Evolutionary conservation across 805 yeast genomes (phyloP).

Genomic region (Saturnispora ahearnii): DNA sequence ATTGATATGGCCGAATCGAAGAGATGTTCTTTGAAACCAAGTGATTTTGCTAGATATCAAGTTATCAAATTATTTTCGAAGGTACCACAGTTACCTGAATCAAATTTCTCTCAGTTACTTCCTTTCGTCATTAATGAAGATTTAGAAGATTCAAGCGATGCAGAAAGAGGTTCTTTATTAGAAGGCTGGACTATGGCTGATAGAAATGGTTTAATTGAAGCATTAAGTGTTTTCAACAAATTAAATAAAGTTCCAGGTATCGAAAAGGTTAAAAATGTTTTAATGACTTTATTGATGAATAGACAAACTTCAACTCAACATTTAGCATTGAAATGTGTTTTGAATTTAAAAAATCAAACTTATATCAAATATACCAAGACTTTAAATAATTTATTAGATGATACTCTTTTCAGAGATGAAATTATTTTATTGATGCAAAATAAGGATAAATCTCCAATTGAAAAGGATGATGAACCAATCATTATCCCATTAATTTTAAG

Average conservation of each 20-base stretch:
- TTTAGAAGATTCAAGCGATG: conserved; percentile 27
- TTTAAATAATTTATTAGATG: conserved; percentile 68
- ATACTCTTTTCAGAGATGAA: conserved; percentile 79
- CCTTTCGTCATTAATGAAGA: conserved; percentile 44
- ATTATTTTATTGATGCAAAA: conserved; percentile 51
- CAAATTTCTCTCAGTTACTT: conserved; percentile 44
- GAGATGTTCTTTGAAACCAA: conserved; percentile 32
- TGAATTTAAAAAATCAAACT: conserved; percentile 51
- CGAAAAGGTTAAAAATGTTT: conserved; percentile 42
- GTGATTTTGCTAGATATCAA: conserved; percentile 44
- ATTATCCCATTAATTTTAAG: conserved; percentile 70
- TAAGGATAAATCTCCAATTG: conserved; percentile 44
- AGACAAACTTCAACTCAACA: conserved; percentile 57
- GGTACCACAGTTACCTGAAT: conserved; percentile 65
- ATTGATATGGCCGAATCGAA: conserved; percentile 28
- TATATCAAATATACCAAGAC: conserved; percentile 65
- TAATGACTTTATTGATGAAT: conserved; percentile 52
- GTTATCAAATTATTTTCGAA: conserved; percentile 46
- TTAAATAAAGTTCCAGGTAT: conserved; percentile 46
- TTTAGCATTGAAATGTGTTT: conserved; percentile 58
- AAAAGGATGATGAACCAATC: conserved; percentile 45
- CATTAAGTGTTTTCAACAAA: conserved; percentile 57
- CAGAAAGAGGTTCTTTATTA: conserved; percentile 17
- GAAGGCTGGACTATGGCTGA: conserved; percentile 34
- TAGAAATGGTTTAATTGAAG: conserved; percentile 45